Base-by-base conservation (phyloP, 2,329 filamentous ascomycete genomes). In the Hymenoscyphus albidus region DNA sequence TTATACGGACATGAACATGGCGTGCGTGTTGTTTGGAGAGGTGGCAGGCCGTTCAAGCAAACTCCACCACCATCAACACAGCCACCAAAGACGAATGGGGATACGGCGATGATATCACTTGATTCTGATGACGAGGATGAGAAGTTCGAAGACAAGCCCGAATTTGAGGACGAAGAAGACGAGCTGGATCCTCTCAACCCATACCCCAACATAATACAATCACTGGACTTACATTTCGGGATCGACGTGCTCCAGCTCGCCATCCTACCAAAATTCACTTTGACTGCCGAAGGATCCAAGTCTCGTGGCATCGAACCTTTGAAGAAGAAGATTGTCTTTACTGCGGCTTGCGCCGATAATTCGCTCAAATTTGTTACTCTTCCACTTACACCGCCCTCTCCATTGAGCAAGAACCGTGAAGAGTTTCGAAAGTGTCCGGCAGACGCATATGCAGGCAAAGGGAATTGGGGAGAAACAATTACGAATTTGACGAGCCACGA, bases 1-100 rank as follows among this genome's bases (percentile, higher is more conserved):
- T 76, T 89, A 56, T 88, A 88, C 70, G 86, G 84, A 57, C 86
- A 88, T 70, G 85, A 88, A 65, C 85, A 83, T 74, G 87, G 87
- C 56, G 76, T 88, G 54, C 85, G 82, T 2, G 71, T 89, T 44
- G 75, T 85, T 31, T 89, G 87, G 87, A 82, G 85, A 54, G 87
- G 87, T 57, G 86, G 86, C 12, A 81, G 80, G 60, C 79, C 80
- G n/a, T 83, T 89, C 70, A 88, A 86, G 72, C 67, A 78, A 32
- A 75, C 78, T 44, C 78, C 80, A 61, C 70, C 73, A 16, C 66
- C 69, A 1, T 65, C 72, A 16, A 68, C 72, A 58, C 62, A 64
- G 6, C 66, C 72, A 59, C 77, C 77, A 64, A 85, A 83, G 68
- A 78, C 80, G 58, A 88, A 87, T 68, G 85, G 85, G 13, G 69